Evolutionary conservation across 768 basidiomycete genomes (phyloP), one percentile per base, ranked within the genome.

Genomic region (Lentinula sp.): DNA sequence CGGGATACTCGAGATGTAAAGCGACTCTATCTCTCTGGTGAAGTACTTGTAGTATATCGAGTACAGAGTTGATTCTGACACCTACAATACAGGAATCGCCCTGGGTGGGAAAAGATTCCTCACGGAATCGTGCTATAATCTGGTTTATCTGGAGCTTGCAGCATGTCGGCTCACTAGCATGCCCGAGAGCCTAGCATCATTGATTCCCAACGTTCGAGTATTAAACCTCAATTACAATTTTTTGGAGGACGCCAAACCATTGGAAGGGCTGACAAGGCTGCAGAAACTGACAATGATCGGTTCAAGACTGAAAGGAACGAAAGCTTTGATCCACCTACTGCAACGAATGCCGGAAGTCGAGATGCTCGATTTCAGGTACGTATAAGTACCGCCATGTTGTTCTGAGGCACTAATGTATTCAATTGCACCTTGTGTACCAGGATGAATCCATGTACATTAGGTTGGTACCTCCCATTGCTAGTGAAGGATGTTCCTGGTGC

Each of bases 151-250:
- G 71, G 97, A 99, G 76, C 78, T 91, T 50, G 95, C 95, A 16
- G 90, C 75, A 43, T 98, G 97, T 72, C 84, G 90, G 63, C 77
- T 98, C 64, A 87, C 85, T 39, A 67, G 66, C 58, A 83, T 97
- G 53, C 95, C 95, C n/a, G 67, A 72, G 65, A 81, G 84, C 45
- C 77, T 97, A 66, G 80, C 81, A 57, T 69, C 69, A 50, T 74
- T 90, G 59, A 76, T 87, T 52, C 96, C 97, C 36, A 97, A 95
- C 73, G 74, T 98, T 68, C 86, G 94, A 59, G 87, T 87, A 62
- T 77, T 98, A 74, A 98, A 98, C 79, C 83, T 98, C 65, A 96
- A 98, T 80, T 96, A 97, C 80, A 98, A 98, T 73, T 98, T 95
- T 73, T 70, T 98, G 71, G 85, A 94, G 66, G 87, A 91, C 67